Percentiles rank a stretch among this genome's conserved stretches.
Conservation (phyloP, 2,329 filamentous ascomycete species). For the Exophiala lecanii-corni region DNA sequence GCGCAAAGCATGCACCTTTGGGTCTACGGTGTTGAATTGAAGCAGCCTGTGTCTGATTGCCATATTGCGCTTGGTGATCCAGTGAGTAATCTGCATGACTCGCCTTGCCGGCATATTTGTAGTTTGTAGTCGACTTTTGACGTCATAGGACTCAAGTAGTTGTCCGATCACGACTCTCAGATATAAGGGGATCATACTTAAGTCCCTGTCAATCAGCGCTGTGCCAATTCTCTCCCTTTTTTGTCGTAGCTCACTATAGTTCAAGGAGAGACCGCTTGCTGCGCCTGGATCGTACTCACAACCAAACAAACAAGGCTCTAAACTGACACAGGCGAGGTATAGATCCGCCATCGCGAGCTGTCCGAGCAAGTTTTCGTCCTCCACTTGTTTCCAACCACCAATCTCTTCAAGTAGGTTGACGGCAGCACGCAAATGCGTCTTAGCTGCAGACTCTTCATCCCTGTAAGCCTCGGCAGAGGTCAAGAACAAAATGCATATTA, state of each 20-base stretch:
- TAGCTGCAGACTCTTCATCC: constrained; percentile 6
- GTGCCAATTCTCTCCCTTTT: neutral
- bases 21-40: neutral
- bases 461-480: constrained; percentile 11
- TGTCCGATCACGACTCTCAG: constrained; percentile 1
- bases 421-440: constrained; percentile 9
- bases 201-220: neutral
- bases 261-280: neutral
- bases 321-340: constrained; percentile 10
- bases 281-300: constrained; percentile 6
- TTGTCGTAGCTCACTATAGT: neutral
- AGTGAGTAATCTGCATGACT: constrained; percentile 9
- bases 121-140: constrained; percentile 2
- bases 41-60: constrained; percentile 11
- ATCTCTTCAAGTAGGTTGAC: constrained; percentile 4
- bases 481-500: constrained; percentile 11
- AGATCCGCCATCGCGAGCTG: constrained; percentile 10
- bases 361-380: constrained; percentile 6
- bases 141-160: constrained; percentile 3
- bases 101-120: constrained; percentile 4
- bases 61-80: constrained; percentile 14
- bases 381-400: constrained; percentile 1
- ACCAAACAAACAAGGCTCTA: constrained; percentile 6
- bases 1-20: constrained; percentile 1
- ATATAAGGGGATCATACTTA: neutral